These are phyloP conservation scores for Linderniella brevidens DNA, from an alignment of 257 asterid genomes.

Conservation along the genomic window DNA sequence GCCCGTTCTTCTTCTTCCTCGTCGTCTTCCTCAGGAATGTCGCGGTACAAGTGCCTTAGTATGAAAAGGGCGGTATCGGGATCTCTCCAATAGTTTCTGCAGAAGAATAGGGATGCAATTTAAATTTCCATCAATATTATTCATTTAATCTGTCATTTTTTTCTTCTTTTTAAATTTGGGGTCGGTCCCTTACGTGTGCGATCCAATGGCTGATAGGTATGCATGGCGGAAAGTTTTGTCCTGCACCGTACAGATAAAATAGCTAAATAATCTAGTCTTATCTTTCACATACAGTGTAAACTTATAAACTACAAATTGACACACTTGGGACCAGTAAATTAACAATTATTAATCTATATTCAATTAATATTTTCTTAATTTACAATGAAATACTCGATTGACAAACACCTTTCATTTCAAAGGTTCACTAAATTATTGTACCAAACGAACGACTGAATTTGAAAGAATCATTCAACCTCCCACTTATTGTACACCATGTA, in stretches of 20 bases:
- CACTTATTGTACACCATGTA: no score
- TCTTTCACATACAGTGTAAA: no score
- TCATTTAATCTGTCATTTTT: not conserved
- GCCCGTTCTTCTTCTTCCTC: conserved; percentile 22
- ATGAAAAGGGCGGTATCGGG: conserved; percentile 87
- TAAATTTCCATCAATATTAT: not conserved
- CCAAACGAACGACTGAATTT: no score
- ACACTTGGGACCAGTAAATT: no score
- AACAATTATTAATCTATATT: no score
- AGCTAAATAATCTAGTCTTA: no score
- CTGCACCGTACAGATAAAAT: conserved; percentile 29
- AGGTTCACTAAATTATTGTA: no score
- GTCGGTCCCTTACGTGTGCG: conserved; percentile 70
- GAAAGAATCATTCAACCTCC: no score
- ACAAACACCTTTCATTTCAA: no score
- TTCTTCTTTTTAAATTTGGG: not conserved
- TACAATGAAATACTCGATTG: no score
- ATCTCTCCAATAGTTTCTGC: conserved; percentile 95
- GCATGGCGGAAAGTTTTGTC: conserved; percentile 96
- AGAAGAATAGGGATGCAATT: conserved; percentile 3
- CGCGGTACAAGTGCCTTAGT: conserved; percentile 69
- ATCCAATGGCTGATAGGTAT: conserved; percentile 68
- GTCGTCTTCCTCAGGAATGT: conserved; percentile 51
- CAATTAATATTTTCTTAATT: no score
- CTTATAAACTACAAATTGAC: no score